These are phyloP conservation scores for Kwoniella shivajii DNA, from an alignment of 1,284 basidiomycete genomes.

Conservation along the genomic window DNA sequence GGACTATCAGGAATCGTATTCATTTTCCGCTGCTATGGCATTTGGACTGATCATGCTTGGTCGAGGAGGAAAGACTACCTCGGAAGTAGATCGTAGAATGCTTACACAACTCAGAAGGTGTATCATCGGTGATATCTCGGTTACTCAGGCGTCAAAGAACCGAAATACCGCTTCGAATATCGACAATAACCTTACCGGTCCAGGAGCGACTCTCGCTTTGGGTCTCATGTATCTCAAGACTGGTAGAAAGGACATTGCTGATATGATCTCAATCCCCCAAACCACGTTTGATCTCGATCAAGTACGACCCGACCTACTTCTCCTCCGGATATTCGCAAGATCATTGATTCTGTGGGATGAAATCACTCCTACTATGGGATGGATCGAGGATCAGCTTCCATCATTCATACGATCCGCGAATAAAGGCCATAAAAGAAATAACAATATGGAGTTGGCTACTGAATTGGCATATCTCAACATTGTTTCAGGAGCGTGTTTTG, in stretches of 20 bases:
- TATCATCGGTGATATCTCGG: constrained; percentile 66
- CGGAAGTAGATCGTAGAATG: constrained; percentile 67
- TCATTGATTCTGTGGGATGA: constrained; percentile 85
- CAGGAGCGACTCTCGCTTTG: constrained; percentile 85
- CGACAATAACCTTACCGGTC: constrained; percentile 83
- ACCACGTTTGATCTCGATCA: constrained; percentile 75
- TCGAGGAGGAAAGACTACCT: constrained; percentile 64
- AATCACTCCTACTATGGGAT: constrained; percentile 71
- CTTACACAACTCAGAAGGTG: constrained; percentile 68
- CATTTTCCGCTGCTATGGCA: constrained; percentile 80
- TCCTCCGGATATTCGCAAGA: constrained; percentile 76
- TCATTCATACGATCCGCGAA: constrained; percentile 65
- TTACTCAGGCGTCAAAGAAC: constrained; percentile 6
- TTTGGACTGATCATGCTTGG: constrained; percentile 97
- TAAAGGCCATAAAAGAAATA: constrained; percentile 56
- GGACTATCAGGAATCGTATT: constrained; percentile 88
- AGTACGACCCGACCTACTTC: constrained; percentile 83
- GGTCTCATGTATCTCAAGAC: constrained; percentile 91
- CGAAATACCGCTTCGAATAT: constrained; percentile 51
- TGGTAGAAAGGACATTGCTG: constrained; percentile 77
- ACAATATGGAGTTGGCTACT: constrained; percentile 67
- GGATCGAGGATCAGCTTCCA: constrained; percentile 78
- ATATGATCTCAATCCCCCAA: constrained; percentile 79
- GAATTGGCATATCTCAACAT: constrained; percentile 89
- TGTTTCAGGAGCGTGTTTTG: constrained; percentile 86